Conservation (phyloP, 805 yeast genomes). For the Candida odintsovae region DNA sequence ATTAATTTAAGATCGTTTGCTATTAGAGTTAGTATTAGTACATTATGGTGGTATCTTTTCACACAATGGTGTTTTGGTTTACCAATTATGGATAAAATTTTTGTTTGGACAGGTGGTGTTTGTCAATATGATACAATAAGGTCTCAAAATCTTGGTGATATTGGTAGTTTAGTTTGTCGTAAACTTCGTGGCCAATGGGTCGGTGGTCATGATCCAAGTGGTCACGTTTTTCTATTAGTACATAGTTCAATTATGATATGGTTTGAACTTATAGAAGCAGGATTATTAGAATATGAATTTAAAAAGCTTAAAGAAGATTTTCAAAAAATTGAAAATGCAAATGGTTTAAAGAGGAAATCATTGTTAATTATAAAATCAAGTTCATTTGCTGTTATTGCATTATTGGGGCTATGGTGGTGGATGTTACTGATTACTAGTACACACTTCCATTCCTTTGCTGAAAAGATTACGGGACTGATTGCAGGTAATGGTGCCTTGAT, state of each 20-base stretch:
- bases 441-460: constrained; percentile 77
- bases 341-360: neutral
- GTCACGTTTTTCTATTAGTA: constrained; percentile 78
- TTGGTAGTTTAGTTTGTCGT: constrained; percentile 38
- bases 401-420: constrained; percentile 67
- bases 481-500: constrained; percentile 50
- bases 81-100: constrained; percentile 86
- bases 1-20: constrained; percentile 3
- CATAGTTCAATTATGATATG: constrained; percentile 61
- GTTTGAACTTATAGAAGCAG: constrained; percentile 50
- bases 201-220: constrained; percentile 96
- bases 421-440: constrained; percentile 81
- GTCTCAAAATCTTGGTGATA: neutral
- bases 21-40: constrained; percentile 23
- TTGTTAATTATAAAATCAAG: constrained; percentile 11
- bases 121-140: constrained; percentile 36
- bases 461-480: constrained; percentile 65
- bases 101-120: constrained; percentile 75
- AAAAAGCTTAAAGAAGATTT: constrained; percentile 4
- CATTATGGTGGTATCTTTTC: constrained; percentile 79
- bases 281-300: constrained; percentile 28
- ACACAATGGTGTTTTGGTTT: constrained; percentile 82
- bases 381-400: constrained; percentile 22
- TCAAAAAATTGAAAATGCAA: neutral
- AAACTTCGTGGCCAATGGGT: constrained; percentile 58